phyloP scores from a whole-genome alignment of 345 rosid genomes.

The Aethionema arabicum region DNA sequence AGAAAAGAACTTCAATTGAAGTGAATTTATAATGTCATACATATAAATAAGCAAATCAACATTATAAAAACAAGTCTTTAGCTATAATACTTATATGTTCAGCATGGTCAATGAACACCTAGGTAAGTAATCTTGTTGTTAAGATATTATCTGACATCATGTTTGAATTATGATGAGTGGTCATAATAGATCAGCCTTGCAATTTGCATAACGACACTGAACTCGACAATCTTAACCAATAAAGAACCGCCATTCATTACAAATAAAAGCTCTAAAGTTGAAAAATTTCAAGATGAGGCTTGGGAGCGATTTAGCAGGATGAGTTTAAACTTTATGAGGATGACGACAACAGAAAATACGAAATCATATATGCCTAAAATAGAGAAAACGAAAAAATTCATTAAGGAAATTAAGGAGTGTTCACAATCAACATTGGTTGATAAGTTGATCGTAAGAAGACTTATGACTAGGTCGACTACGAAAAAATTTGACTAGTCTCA shows the following conservation, averaged over 20 bases:
- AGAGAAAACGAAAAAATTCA: neutral
- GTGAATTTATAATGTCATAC: too few relatives aligned
- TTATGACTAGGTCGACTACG: neutral
- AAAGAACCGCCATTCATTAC: neutral
- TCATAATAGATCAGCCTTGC: too few relatives aligned
- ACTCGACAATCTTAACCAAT: neutral
- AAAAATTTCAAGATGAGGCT: neutral
- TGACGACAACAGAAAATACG: neutral
- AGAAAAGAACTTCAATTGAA: too few relatives aligned
- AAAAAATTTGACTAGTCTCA: too few relatives aligned
- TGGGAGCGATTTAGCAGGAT: neutral
- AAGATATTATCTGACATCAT: too few relatives aligned
- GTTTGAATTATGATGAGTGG: too few relatives aligned
- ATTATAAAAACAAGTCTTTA: too few relatives aligned
- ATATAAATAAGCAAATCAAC: too few relatives aligned
- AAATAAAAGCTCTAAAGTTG: neutral
- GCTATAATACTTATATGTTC: too few relatives aligned
- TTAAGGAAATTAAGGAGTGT: neutral
- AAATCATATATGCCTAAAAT: neutral
- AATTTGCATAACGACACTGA: neutral
- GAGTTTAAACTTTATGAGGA: neutral
- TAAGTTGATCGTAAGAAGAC: neutral
- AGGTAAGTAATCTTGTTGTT: too few relatives aligned
- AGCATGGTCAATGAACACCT: too few relatives aligned
- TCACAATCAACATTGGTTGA: slow-evolving; percentile 1